These are phyloP conservation scores for Botrytis aclada DNA, from an alignment of 2,329 filamentous ascomycete genomes.

Conservation along the genomic window DNA sequence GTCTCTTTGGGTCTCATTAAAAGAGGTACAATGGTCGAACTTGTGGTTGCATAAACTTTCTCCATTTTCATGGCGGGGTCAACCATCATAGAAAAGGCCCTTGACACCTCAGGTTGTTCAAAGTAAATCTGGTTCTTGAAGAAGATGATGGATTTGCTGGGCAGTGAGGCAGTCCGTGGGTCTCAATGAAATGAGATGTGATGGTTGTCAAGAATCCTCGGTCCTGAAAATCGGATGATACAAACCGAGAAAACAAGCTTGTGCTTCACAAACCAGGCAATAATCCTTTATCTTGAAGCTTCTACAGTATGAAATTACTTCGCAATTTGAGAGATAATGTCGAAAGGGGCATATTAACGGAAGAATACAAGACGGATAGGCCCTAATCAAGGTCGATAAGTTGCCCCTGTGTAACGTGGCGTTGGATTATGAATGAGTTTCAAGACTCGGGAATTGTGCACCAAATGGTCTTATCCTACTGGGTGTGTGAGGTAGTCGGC, in stretches of 20 bases:
- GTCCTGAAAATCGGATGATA: not conserved
- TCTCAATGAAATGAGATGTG: not conserved
- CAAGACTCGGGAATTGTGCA: not conserved
- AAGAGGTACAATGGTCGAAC: conserved; percentile 31
- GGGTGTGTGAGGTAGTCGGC: too few relatives aligned
- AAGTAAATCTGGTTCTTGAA: not conserved
- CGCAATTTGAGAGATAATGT: not conserved
- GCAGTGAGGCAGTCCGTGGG: not conserved
- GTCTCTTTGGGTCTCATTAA: conserved; percentile 26
- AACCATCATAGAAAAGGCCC: not conserved
- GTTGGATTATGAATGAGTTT: not conserved
- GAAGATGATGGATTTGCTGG: not conserved
- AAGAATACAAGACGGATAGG: not conserved
- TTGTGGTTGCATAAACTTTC: conserved; percentile 29
- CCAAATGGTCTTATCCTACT: not conserved
- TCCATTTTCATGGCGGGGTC: conserved; percentile 22
- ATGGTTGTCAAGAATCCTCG: not conserved
- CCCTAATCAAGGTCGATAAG: not conserved
- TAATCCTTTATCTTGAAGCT: not conserved
- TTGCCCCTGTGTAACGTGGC: not conserved
- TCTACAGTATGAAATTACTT: not conserved
- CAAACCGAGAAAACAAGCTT: not conserved
- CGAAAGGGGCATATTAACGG: not conserved
- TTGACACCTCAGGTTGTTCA: not conserved
- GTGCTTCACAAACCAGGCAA: not conserved